These are phyloP conservation scores for Coemansia sp. DNA, from an alignment of 192 early-diverging fungal species.

Conservation along the genomic window DNA sequence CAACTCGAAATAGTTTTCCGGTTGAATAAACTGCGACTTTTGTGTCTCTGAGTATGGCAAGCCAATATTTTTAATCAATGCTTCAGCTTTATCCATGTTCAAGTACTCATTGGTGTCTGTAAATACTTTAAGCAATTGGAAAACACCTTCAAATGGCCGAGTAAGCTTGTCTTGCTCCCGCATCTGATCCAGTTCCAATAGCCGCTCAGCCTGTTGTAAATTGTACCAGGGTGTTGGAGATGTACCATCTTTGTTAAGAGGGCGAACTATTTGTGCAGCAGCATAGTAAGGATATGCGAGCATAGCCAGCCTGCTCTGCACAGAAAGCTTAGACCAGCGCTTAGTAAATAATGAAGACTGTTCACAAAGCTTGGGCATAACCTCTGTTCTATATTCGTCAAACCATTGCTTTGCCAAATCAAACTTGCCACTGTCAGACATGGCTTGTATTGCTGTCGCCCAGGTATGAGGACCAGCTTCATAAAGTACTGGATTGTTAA, in stretches of 20 bases:
- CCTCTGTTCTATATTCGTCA: not conserved
- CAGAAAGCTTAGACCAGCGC: not conserved
- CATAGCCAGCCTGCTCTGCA: not conserved
- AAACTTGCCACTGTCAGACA: not conserved
- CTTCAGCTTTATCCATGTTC: not conserved
- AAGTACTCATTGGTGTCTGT: not conserved
- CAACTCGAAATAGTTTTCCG: not conserved
- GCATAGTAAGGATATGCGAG: not conserved
- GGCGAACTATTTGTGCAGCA: not conserved
- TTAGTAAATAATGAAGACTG: not conserved
- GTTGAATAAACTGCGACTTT: not conserved
- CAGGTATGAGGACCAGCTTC: not conserved
- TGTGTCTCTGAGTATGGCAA: not conserved
- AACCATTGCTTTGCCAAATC: not conserved
- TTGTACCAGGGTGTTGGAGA: not conserved
- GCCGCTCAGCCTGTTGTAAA: not conserved
- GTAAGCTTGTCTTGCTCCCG: not conserved
- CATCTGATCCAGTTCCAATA: not conserved
- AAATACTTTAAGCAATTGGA: not conserved
- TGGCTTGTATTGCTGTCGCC: not conserved
- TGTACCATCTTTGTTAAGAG: not conserved
- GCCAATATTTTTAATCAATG: not conserved
- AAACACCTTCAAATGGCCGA: not conserved
- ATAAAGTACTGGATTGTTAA: not conserved
- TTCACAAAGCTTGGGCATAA: not conserved